Evolutionary conservation across 176 grass and related monocot genomes (phyloP).

Genomic region (Thinopyrum elongatum): DNA sequence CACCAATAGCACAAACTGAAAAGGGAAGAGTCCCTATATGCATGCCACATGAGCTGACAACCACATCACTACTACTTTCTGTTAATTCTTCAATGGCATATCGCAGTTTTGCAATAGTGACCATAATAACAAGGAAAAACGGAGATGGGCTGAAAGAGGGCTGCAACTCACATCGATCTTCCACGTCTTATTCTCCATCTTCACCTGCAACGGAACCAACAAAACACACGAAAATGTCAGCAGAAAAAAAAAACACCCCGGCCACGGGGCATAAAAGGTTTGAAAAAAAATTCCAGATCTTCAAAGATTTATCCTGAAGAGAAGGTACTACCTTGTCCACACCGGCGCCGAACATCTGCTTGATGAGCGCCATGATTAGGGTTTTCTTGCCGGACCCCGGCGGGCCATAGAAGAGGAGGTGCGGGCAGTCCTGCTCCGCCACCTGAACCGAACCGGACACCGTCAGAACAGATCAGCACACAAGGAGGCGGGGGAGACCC

Average conservation of each 20-base stretch:
- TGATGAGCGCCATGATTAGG: conserved; percentile 94
- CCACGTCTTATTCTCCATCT: conserved; percentile 97
- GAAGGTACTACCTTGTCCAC: conserved; percentile 56
- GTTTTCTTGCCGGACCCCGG: conserved; percentile 96
- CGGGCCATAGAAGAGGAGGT: conserved; percentile 94
- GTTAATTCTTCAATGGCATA: neutral
- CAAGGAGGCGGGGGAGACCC: conserved; percentile 19
- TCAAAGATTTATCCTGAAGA: neutral
- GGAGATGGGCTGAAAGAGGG: neutral
- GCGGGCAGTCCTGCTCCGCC: conserved; percentile 94
- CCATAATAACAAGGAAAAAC: neutral
- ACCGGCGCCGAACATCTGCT: conserved; percentile 83
- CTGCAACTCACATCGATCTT: conserved; percentile 79
- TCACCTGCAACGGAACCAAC: conserved; percentile 55
- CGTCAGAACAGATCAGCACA: neutral
- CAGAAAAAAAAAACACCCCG: neutral
- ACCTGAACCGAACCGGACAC: conserved; percentile 33
- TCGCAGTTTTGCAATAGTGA: neutral
- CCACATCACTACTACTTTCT: neutral
- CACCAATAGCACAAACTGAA: neutral
- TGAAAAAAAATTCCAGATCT: neutral
- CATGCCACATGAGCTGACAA: neutral
- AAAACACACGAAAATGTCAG: conserved; percentile 8
- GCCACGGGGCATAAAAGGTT: neutral
- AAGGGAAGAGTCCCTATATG: neutral